Base-by-base conservation (phyloP, 2,329 filamentous ascomycete genomes). In the Fusarium secorum region DNA sequence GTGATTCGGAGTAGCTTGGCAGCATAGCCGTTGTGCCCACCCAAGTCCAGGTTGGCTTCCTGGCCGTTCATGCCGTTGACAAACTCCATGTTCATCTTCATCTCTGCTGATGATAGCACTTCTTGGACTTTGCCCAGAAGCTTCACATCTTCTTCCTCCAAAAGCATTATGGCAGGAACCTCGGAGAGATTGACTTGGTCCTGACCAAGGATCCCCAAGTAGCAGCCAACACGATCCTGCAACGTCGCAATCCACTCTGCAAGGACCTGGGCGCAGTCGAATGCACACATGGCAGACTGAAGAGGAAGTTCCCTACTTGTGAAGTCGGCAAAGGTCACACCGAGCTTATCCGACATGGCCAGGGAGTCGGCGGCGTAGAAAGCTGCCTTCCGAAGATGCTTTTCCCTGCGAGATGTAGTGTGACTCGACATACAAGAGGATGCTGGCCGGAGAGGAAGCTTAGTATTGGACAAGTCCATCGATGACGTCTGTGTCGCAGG, bases 341-440 rank as follows among this genome's bases (percentile, higher is more conserved):
- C 94, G 17, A 96, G 87, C 77, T 92, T 95, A 79, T 97, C 93
- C 4, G 94, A 92, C 89, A 96, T 96, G 32, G 90, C 89, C 13
- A 99, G 87, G 1, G 95, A 97, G 79, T 98, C 94, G 3, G 94
- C 94, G 2, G 96, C 96, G 77, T 97, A 97, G 78, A 94, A 97
- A 0, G 95, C 96, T n/a, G 96, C 96, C 79, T 95, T 97, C 45
- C 95, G 91, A 24, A 98, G 85, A 76, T 97, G 93, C 71, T 91
- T 92, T 81, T 99, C 95, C 5, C 94, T 91, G 63, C 92, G 91
- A 1, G 92, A 90, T 15, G 87, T 89, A 15, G 85, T 81, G 46
- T 82, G 82, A 42, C 75, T 82, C 7, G 81, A 79, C 30, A 68
- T 49, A 45, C 59, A 48, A 32, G 53, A 64, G 78, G 79, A 22